Percentiles rank a stretch among this genome's conserved stretches.
These are phyloP conservation scores for Paramyrothecium roridum DNA, from an alignment of 2,329 filamentous ascomycete species.

Conservation along the genomic window DNA sequence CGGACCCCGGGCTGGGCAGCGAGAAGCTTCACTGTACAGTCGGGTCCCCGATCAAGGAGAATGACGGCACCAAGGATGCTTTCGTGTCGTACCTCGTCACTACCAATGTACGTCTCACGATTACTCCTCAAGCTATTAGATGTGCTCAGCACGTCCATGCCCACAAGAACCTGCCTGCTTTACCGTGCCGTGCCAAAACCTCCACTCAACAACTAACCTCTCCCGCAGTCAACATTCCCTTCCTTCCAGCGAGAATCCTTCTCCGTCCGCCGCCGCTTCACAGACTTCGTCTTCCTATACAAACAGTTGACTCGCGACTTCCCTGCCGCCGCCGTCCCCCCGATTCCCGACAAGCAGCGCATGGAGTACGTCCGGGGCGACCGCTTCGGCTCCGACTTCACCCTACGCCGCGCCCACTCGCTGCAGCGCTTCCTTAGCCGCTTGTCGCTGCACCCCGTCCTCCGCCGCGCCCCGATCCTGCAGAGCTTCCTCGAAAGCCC, in stretches of 20 bases:
- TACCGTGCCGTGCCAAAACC: not conserved
- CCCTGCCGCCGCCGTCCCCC: constrained; percentile 87
- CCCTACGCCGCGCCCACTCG: constrained; percentile 80
- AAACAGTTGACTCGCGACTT: constrained; percentile 86
- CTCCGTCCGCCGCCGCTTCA: constrained; percentile 84
- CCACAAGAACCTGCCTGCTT: no score
- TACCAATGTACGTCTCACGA: constrained; percentile 62
- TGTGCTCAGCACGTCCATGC: no score
- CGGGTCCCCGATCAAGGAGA: constrained; percentile 84
- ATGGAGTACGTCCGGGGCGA: constrained; percentile 98
- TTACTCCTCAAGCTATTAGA: no score
- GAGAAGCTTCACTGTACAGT: constrained; percentile 84
- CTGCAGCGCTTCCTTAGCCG: constrained; percentile 88
- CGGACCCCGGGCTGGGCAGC: constrained; percentile 54
- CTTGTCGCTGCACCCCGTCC: constrained; percentile 80
- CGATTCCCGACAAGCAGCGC: constrained; percentile 96
- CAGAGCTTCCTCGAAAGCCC: constrained; percentile 87
- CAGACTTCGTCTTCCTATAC: constrained; percentile 95
- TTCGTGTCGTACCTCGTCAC: constrained; percentile 96
- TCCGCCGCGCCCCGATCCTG: constrained; percentile 78
- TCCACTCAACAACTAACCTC: not conserved
- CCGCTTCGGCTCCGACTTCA: constrained; percentile 92
- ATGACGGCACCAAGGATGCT: constrained; percentile 92
- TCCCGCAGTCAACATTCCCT: constrained; percentile 83
- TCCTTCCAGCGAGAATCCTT: constrained; percentile 83